A percentile compares a stretch with the other conserved stretches of the same genome.
Evolutionary conservation across 495 filamentous ascomycete species (phyloP).

Genomic region (Penicillium manginii): DNA sequence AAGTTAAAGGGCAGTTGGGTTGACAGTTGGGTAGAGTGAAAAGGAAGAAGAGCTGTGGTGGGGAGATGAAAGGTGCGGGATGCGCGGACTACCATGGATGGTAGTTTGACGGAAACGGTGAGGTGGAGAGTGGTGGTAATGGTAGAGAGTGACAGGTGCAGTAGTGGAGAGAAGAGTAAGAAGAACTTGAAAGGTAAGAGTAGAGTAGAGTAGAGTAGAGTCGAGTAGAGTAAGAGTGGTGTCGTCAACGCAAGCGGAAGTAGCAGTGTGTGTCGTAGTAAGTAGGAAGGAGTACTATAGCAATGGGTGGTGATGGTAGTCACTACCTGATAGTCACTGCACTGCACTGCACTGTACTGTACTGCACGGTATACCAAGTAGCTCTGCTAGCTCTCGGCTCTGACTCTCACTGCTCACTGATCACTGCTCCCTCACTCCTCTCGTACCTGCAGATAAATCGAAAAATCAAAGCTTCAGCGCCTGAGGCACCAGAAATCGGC

Average conservation of each 20-base stretch:
- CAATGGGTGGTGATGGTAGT: no score
- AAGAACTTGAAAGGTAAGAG: no score
- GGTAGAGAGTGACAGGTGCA: not conserved
- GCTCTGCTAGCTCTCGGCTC: no score
- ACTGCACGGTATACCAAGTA: no score
- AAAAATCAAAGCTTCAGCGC: not conserved
- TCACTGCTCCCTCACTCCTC: no score
- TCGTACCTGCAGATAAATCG: not conserved
- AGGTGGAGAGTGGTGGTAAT: not conserved
- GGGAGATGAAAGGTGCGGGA: conserved; percentile 5
- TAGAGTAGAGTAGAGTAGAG: no score
- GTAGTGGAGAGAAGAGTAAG: no score
- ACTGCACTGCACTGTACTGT: no score
- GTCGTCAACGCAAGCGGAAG: not conserved
- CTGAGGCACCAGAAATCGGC: not conserved
- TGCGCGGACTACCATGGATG: conserved; percentile 4
- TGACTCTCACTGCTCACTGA: no score
- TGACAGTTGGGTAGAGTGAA: not conserved
- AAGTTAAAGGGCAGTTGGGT: not conserved
- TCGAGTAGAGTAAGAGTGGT: no score
- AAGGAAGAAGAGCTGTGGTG: conserved; percentile 3
- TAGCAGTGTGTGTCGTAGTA: no score
- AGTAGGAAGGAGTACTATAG: not conserved
- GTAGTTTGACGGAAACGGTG: not conserved
- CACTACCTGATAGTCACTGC: no score